Percentiles rank a stretch among this genome's conserved stretches.
These are phyloP conservation scores for Aspergillus transmontanensis DNA, from an alignment of 2,329 filamentous ascomycete species.

Conservation along the genomic window DNA sequence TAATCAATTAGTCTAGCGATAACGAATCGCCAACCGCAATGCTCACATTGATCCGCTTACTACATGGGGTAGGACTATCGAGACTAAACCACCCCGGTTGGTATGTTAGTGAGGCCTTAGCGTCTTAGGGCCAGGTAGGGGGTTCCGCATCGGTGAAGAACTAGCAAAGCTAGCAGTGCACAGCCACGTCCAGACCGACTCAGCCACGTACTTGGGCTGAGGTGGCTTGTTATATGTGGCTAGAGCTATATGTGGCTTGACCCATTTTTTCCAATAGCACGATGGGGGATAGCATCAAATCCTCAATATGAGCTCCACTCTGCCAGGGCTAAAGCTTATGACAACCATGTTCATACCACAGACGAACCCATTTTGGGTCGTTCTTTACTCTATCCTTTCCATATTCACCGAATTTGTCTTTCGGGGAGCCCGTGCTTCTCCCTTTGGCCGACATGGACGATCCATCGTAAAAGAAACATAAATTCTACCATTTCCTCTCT, in stretches of 20 bases:
- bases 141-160: background rate
- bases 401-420: conserved; percentile 11
- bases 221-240: conserved; percentile 21
- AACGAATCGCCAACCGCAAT: background rate
- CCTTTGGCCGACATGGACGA: conserved; percentile 3
- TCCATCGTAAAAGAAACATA: conserved; percentile 1
- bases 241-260: conserved; percentile 22
- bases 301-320: conserved; percentile 11
- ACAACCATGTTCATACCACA: conserved; percentile 10
- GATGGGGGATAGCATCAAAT: conserved; percentile 18
- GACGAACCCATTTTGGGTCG: conserved; percentile 15
- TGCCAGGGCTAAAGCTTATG: conserved; percentile 18
- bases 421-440: conserved; percentile 18
- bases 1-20: background rate
- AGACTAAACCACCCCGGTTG: background rate
- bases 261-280: conserved; percentile 8
- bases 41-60: conserved; percentile 1
- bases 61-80: background rate
- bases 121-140: background rate
- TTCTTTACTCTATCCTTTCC: conserved; percentile 9
- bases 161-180: conserved; percentile 9
- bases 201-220: conserved; percentile 8
- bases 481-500: conserved; percentile 1
- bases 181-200: conserved; percentile 18
- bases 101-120: background rate